Percentiles rank a stretch among this genome's conserved stretches.
phyloP scores from a whole-genome alignment of 306 rosid genomes.

The Carpinus viminea region DNA sequence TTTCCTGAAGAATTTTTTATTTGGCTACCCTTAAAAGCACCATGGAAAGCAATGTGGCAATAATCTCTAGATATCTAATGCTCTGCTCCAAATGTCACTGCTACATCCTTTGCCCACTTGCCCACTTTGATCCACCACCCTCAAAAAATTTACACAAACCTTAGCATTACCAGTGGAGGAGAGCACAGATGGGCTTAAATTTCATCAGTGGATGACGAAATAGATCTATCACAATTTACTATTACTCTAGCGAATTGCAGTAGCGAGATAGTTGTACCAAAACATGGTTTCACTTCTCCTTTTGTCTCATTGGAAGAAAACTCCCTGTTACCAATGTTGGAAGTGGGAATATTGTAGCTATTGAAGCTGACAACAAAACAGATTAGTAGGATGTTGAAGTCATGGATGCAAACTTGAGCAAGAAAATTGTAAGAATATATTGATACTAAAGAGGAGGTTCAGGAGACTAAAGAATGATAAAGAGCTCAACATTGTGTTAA shows the following conservation, averaged over 20 bases:
- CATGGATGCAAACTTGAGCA: background rate
- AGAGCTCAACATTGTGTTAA: background rate
- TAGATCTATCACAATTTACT: background rate
- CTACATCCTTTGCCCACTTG: background rate
- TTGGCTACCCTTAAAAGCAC: background rate
- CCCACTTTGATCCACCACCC: background rate
- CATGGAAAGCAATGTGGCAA: background rate
- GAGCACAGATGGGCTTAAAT: background rate
- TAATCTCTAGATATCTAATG: background rate
- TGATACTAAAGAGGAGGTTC: background rate
- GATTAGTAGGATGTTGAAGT: background rate
- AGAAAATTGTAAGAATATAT: background rate
- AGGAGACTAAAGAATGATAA: background rate
- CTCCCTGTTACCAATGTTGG: background rate
- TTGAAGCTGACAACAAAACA: background rate
- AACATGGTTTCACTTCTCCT: too few relatives aligned
- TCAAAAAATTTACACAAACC: background rate
- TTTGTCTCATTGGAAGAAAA: too few relatives aligned
- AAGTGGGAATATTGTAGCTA: background rate
- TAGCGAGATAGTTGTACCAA: too few relatives aligned
- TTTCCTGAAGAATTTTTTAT: background rate
- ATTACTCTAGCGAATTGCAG: too few relatives aligned
- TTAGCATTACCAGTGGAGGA: background rate
- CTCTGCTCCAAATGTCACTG: background rate
- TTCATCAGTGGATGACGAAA: background rate